phyloP scores from a whole-genome alignment of 306 rosid species.

The Pyrus betulifolia region DNA sequence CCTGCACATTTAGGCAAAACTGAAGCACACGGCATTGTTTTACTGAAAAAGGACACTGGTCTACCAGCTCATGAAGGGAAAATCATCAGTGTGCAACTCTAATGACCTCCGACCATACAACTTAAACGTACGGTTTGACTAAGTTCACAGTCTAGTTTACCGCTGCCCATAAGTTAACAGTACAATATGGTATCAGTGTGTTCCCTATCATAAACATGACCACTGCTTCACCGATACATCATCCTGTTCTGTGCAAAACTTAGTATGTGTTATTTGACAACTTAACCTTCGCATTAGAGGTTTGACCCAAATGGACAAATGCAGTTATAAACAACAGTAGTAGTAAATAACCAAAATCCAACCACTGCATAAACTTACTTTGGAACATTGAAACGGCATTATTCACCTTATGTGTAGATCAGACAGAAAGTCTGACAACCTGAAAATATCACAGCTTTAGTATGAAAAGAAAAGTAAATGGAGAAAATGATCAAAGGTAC shows the following conservation, averaged over 20 bases:
- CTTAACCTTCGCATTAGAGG: background rate
- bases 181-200: background rate
- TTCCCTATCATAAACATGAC: background rate
- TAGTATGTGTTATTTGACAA: background rate
- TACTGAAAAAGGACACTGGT: no score
- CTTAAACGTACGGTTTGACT: background rate
- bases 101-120: background rate
- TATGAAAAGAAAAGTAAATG: background rate
- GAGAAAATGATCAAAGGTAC: background rate
- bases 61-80: no score
- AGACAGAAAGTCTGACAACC: constrained; percentile 84
- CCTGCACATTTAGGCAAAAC: background rate
- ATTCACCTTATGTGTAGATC: constrained; percentile 70
- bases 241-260: background rate
- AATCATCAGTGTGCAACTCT: no score
- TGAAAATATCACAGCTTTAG: constrained; percentile 31
- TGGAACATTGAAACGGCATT: constrained; percentile 7
- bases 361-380: constrained; percentile 33
- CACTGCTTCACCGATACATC: background rate
- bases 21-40: background rate
- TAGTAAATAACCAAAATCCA: background rate
- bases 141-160: background rate
- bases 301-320: background rate
- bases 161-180: background rate
- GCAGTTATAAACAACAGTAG: background rate